phyloP scores from a whole-genome alignment of 495 filamentous ascomycete genomes.

The Pseudoneurospora amorphoporcata region DNA sequence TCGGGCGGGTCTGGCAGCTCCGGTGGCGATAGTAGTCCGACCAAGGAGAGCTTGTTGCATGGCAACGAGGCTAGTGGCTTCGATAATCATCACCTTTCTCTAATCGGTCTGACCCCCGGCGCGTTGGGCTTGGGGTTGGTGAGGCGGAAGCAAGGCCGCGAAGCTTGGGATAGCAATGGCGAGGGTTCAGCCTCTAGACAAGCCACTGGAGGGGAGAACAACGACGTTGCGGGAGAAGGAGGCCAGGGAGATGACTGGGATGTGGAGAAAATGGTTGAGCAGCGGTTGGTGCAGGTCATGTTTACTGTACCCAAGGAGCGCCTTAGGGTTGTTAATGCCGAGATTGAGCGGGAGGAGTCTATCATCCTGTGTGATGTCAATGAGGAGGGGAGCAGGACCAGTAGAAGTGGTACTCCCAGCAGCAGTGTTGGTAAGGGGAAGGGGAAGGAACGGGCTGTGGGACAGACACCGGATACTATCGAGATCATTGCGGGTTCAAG shows the following conservation, averaged over 20 bases:
- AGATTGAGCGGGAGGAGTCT: slow-evolving; percentile 35
- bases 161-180: slow-evolving; percentile 26
- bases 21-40: slow-evolving; percentile 12
- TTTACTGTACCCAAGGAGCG: slow-evolving; percentile 83
- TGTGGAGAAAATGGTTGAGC: slow-evolving; percentile 71
- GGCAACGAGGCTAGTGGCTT: slow-evolving; percentile 1
- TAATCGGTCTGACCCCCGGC: background rate
- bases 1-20: slow-evolving; percentile 2
- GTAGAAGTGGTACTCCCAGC: background rate
- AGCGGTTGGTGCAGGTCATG: slow-evolving; percentile 78
- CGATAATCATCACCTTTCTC: background rate
- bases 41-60: slow-evolving; percentile 16
- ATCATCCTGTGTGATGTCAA: background rate
- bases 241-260: slow-evolving; percentile 62
- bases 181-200: background rate
- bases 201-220: background rate
- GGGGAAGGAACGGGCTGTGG: background rate
- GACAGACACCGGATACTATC: background rate
- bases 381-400: background rate
- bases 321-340: slow-evolving; percentile 76
- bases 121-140: slow-evolving; percentile 6
- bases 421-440: background rate
- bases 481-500: background rate
- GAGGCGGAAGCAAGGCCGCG: slow-evolving; percentile 31
- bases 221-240: background rate